These are phyloP conservation scores for Carnegiea gigantea DNA, from an alignment of 179 eudicot species.

Conservation along the genomic window DNA sequence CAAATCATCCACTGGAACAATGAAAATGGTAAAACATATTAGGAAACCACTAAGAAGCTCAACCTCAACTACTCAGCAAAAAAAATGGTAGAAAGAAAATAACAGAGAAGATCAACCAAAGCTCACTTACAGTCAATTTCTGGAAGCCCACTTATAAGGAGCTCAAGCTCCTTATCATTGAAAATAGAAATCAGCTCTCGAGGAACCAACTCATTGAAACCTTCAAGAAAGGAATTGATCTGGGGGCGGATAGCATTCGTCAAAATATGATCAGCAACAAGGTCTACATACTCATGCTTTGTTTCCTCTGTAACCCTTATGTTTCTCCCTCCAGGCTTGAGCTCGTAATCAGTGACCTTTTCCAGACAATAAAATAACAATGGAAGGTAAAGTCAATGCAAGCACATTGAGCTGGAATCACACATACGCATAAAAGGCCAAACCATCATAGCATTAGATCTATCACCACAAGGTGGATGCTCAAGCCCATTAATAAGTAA, in stretches of 20 bases:
- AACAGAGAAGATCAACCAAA: neutral
- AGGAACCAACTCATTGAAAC: conserved; percentile 87
- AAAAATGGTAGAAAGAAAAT: neutral
- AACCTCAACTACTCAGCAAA: neutral
- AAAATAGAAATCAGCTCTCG: conserved; percentile 88
- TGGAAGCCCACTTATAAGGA: conserved; percentile 96
- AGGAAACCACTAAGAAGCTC: neutral
- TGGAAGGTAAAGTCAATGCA: neutral
- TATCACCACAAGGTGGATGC: neutral
- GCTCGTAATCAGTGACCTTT: conserved; percentile 96
- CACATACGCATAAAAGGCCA: neutral
- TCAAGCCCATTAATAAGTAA: neutral
- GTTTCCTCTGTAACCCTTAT: conserved; percentile 97
- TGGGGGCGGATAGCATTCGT: conserved; percentile 99
- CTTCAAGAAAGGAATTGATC: conserved; percentile 90
- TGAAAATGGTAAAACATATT: neutral
- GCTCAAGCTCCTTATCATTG: conserved; percentile 96
- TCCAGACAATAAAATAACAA: conserved; percentile 11
- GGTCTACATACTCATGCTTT: conserved; percentile 96
- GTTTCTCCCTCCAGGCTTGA: conserved; percentile 98
- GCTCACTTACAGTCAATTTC: conserved; percentile 89
- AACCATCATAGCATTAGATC: neutral
- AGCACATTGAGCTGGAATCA: neutral
- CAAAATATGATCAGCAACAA: conserved; percentile 96
- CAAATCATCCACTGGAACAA: conserved; percentile 85